These are phyloP conservation scores for Aspergillus novofumigatus DNA, from an alignment of 2,329 filamentous ascomycete genomes.

Conservation along the genomic window DNA sequence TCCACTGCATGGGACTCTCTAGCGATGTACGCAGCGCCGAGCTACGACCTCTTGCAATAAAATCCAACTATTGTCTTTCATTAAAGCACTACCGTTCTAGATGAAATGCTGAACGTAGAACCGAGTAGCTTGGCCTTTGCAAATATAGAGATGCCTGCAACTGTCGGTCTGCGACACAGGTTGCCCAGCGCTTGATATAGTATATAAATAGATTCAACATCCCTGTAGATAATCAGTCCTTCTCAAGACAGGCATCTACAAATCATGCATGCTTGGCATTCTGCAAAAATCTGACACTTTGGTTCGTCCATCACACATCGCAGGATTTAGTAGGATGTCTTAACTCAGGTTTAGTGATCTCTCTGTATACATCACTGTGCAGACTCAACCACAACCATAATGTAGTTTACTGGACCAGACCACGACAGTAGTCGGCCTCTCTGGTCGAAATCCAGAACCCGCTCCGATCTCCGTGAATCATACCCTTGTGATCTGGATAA, in stretches of 20 bases:
- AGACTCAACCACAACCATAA: not conserved
- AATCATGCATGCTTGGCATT: not conserved
- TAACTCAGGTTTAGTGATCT: not conserved
- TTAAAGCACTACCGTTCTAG: not conserved
- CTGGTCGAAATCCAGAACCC: not conserved
- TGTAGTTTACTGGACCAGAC: not conserved
- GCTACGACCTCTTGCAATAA: not conserved
- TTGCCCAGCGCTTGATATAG: not conserved
- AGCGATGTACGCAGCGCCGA: not conserved
- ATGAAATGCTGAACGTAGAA: not conserved
- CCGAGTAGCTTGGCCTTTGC: slow-evolving; percentile 1
- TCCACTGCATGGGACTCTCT: not conserved
- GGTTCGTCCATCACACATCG: not conserved
- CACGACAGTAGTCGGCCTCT: not conserved
- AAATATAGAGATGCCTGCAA: not conserved
- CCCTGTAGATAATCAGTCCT: not conserved
- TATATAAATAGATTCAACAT: not conserved
- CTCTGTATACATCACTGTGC: not conserved
- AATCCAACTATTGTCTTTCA: slow-evolving; percentile 7
- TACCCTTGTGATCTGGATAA: not conserved
- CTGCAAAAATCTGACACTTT: not conserved
- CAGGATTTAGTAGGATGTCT: not conserved
- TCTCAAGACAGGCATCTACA: not conserved
- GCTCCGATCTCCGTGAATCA: no score
- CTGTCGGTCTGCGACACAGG: not conserved